Percentiles rank a stretch among this genome's conserved stretches.
Conservation (phyloP, 495 filamentous ascomycete species). For the Penicillium psychrofluorescens region DNA sequence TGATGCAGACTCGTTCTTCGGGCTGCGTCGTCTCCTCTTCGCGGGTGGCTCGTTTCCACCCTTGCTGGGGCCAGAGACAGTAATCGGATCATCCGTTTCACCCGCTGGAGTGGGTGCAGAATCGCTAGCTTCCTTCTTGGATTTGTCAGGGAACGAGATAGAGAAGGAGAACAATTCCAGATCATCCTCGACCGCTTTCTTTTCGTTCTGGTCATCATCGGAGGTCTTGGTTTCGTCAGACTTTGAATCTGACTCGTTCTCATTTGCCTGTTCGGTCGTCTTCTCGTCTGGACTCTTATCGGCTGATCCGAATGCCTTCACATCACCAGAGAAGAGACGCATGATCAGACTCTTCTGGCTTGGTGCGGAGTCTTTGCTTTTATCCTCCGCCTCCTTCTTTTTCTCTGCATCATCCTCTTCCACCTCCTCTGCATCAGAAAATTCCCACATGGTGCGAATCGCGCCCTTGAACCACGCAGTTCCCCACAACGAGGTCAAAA, state of each 20-base stretch:
- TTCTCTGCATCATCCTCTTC: slow-evolving; percentile 16
- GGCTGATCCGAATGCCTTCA: slow-evolving; percentile 2
- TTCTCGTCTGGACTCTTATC: background rate
- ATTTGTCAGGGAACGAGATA: slow-evolving; percentile 24
- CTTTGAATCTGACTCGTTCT: background rate
- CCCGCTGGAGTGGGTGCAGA: background rate
- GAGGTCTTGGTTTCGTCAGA: slow-evolving; percentile 3
- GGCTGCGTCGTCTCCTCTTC: slow-evolving; percentile 24
- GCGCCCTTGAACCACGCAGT: slow-evolving; percentile 70
- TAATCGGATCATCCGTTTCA: slow-evolving; percentile 14
- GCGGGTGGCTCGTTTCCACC: slow-evolving; percentile 27
- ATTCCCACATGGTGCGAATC: slow-evolving; percentile 66
- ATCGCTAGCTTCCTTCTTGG: background rate
- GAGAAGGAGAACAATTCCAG: slow-evolving; percentile 29
- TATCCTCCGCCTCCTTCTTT: slow-evolving; percentile 14
- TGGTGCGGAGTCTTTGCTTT: slow-evolving; percentile 6
- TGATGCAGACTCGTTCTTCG: slow-evolving; percentile 4
- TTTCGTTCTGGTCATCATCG: slow-evolving; percentile 6
- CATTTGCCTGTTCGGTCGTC: no score
- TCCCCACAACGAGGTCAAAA: slow-evolving; percentile 69
- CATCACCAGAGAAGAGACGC: slow-evolving; percentile 21
- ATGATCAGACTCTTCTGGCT: slow-evolving; percentile 17
- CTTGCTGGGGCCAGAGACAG: slow-evolving; percentile 12
- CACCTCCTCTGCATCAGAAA: slow-evolving; percentile 55
- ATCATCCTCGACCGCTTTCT: slow-evolving; percentile 5